These are phyloP conservation scores for Cairneyella variabilis DNA, from an alignment of 495 filamentous ascomycete species.

Conservation along the genomic window DNA sequence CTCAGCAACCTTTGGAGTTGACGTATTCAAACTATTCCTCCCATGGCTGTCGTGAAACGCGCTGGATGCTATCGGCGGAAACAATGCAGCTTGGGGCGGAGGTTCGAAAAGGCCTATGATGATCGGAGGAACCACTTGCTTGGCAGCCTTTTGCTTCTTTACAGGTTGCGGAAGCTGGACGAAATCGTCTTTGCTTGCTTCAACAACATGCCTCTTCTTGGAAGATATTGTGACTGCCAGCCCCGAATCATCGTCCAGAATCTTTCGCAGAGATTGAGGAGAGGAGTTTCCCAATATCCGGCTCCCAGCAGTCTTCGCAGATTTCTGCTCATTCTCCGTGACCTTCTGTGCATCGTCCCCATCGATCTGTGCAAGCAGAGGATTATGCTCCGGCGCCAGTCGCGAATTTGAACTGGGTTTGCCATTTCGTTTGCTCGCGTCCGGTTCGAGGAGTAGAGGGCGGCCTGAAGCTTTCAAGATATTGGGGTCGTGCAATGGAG, in stretches of 20 bases:
- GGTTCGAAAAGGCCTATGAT: slow-evolving; percentile 74
- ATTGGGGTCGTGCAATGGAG: slow-evolving; percentile 39
- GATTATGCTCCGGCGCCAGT: slow-evolving; percentile 11
- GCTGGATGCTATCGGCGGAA: slow-evolving; percentile 64
- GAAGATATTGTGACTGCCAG: slow-evolving; percentile 29
- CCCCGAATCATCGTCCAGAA: slow-evolving; percentile 38
- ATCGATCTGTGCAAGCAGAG: slow-evolving; percentile 10
- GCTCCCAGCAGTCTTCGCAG: neutral
- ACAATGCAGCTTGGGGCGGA: slow-evolving; percentile 66
- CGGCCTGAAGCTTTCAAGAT: slow-evolving; percentile 30
- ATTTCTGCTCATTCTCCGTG: slow-evolving; percentile 8
- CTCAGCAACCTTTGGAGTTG: slow-evolving; percentile 15
- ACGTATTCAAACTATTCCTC: slow-evolving; percentile 32
- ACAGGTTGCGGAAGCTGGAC: slow-evolving; percentile 49
- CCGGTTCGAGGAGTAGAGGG: slow-evolving; percentile 44
- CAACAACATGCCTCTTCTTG: slow-evolving; percentile 44
- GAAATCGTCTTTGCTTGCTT: slow-evolving; percentile 47
- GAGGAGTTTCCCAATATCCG: slow-evolving; percentile 25
- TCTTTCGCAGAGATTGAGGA: slow-evolving; percentile 42
- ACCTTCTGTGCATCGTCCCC: slow-evolving; percentile 10
- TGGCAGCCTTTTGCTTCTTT: slow-evolving; percentile 51
- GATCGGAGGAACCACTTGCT: slow-evolving; percentile 55
- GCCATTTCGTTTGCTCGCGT: slow-evolving; percentile 33
- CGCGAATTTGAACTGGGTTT: slow-evolving; percentile 28
- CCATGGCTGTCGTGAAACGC: slow-evolving; percentile 43